Evolutionary conservation across 306 rosid species (phyloP).

Genomic region (Ceratonia siliqua): DNA sequence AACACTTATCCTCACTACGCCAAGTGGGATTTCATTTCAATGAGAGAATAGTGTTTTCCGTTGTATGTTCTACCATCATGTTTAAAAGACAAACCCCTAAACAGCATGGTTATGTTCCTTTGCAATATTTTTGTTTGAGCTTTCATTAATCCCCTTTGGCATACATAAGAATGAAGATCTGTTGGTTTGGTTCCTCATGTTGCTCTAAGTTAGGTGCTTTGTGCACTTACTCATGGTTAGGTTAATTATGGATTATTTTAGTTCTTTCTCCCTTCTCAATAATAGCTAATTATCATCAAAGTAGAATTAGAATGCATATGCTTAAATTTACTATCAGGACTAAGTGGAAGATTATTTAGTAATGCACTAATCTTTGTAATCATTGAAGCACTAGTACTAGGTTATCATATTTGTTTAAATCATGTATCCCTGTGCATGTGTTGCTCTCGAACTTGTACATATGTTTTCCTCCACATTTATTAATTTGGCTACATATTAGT

Average conservation of each 20-base stretch:
- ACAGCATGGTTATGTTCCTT: constrained; percentile 11
- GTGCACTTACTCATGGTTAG: not conserved
- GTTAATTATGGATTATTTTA: not conserved
- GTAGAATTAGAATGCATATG: constrained; percentile 24
- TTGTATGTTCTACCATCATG: constrained; percentile 1
- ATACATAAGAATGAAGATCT: not conserved
- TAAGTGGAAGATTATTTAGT: constrained; percentile 24
- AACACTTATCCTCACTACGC: not conserved
- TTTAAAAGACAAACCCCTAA: not conserved
- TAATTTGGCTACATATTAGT: constrained; percentile 14
- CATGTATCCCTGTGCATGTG: constrained; percentile 18
- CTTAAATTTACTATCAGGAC: constrained; percentile 23
- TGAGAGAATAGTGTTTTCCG: constrained; percentile 2
- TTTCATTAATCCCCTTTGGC: not conserved
- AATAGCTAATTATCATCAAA: not conserved
- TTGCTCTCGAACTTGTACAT: constrained; percentile 6
- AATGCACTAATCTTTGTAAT: constrained; percentile 20
- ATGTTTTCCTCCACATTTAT: constrained; percentile 13
- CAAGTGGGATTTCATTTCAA: not conserved
- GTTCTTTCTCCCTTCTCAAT: constrained; percentile 8
- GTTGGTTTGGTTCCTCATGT: not conserved
- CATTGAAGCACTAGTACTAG: constrained; percentile 10
- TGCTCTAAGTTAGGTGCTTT: constrained; percentile 3
- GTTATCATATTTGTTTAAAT: constrained; percentile 17
- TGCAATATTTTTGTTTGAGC: not conserved